Evolutionary conservation across 2,329 filamentous ascomycete species (phyloP), one percentile per base, ranked within the genome.

Genomic region (Magnaporthales sp.): DNA sequence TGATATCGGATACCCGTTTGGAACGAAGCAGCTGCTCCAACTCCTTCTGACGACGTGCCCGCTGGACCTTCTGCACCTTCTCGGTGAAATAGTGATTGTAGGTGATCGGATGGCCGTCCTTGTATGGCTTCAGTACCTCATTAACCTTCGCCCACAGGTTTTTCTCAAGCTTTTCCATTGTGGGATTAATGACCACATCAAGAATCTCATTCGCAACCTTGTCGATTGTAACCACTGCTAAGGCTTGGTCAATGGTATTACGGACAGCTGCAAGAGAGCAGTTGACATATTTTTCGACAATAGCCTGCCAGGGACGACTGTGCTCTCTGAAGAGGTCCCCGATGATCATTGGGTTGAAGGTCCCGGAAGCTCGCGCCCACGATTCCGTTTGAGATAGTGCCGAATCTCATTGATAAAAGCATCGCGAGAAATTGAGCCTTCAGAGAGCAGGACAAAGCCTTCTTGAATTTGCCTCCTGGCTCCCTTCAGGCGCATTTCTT

Each of bases 401-500:
- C 71, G 70, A 32, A 77, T 74, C 11, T 72, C 58, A 0, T 68
- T 29, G 27, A 74, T 31, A 64, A 71, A 73, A 1, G 69, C 60
- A 0, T 51, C 31, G 22, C 38, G 30, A 26, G 62, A 9, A 31
- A 63, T 27, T 4, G 32, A 38, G 32, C 32, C 13, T 7, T 38
- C 2, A 6, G 32, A 15, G 3, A 15, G 2, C 32, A 19, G 7
- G 6, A 38, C 13, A 38, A 6, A 15, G 11, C 22, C 27, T 26
- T 24, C 29, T n/a, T n/a, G n/a, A 9, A 24, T 56, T 24, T 24
- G 5, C 51, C 9, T 4, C 7, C 51, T 56, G 19, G 19, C 22
- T 24, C 86, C 85, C 0, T 71, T 67, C 0, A 70, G 62, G 0
- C 72, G 70, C 74, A 88, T 82, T 0, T 75, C 66, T 0, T 76